phyloP scores from a whole-genome alignment of 2,329 filamentous ascomycete species.

The Beauveria medogensis region DNA sequence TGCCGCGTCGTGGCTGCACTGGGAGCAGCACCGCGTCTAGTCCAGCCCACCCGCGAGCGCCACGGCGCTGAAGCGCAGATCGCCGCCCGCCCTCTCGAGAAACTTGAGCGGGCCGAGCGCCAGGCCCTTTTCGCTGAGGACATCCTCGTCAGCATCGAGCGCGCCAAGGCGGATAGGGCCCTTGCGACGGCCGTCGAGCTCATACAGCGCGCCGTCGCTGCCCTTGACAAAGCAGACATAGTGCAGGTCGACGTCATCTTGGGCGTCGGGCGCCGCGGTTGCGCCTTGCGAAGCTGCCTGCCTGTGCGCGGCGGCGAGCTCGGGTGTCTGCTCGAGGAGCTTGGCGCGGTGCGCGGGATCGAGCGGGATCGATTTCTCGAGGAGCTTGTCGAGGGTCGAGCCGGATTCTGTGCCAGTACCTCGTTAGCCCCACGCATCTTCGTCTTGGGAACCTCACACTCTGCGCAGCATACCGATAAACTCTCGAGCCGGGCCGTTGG shows the following conservation, averaged over 20 bases:
- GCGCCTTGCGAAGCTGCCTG: constrained; percentile 70
- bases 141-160: constrained; percentile 56
- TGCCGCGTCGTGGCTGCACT: neutral
- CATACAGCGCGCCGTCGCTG: constrained; percentile 53
- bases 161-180: constrained; percentile 48
- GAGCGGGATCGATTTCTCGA: constrained; percentile 63
- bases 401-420: constrained; percentile 28
- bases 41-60: constrained; percentile 45
- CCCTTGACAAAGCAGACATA: constrained; percentile 91
- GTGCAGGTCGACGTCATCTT: constrained; percentile 83
- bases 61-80: constrained; percentile 52
- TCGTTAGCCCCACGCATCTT: neutral
- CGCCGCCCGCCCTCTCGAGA: constrained; percentile 45
- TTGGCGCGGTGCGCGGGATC: constrained; percentile 57
- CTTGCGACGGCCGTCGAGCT: constrained; percentile 52
- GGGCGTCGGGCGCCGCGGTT: constrained; percentile 67
- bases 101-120: constrained; percentile 57
- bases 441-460: constrained; percentile 13
- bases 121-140: constrained; percentile 67
- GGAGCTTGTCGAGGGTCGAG: constrained; percentile 55
- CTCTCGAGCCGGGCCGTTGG: constrained; percentile 63
- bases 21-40: constrained; percentile 18
- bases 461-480: constrained; percentile 42
- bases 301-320: constrained; percentile 70
- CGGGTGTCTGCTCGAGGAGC: constrained; percentile 67